phyloP scores from a whole-genome alignment of 2,329 filamentous ascomycete species.

The Calonectria hawksworthii region DNA sequence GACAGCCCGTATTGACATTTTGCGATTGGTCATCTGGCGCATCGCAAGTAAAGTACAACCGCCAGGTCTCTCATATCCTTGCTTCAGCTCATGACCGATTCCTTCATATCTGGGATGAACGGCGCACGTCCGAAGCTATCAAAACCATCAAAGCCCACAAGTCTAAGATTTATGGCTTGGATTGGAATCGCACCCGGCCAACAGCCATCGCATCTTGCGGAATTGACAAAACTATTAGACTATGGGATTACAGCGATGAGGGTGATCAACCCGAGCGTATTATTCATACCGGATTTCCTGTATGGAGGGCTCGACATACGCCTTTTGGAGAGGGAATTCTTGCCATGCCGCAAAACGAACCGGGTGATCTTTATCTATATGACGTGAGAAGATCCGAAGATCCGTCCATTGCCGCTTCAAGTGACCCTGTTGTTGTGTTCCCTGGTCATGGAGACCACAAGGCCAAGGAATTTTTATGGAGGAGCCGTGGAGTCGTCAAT shows the following conservation, averaged over 20 bases:
- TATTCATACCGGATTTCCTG: constrained; percentile 86
- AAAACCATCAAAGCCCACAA: constrained; percentile 89
- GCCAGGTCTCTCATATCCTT: constrained; percentile 86
- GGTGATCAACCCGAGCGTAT: constrained; percentile 79
- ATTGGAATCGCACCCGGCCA: constrained; percentile 87
- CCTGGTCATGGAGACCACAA: constrained; percentile 74
- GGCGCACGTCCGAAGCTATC: constrained; percentile 82
- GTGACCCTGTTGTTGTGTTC: constrained; percentile 69
- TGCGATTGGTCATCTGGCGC: constrained; percentile 95
- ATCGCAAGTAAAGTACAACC: constrained; percentile 95
- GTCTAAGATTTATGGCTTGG: constrained; percentile 95
- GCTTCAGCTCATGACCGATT: constrained; percentile 92
- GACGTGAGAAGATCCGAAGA: constrained; percentile 69
- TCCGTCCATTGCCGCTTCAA: constrained; percentile 59
- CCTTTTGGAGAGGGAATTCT: constrained; percentile 89
- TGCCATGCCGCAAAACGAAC: constrained; percentile 92
- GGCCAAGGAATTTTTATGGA: constrained; percentile 94
- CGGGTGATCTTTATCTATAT: constrained; percentile 88
- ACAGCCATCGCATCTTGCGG: constrained; percentile 88
- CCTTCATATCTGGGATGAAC: constrained; percentile 91
- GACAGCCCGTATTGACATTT: constrained; percentile 82
- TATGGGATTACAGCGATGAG: constrained; percentile 83
- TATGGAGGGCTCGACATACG: constrained; percentile 92
- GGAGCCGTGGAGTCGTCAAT: constrained; percentile 76
- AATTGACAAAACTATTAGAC: constrained; percentile 91